Evolutionary conservation across 2,329 filamentous ascomycete genomes (phyloP).

Genomic region (Paecilomyces sp.): DNA sequence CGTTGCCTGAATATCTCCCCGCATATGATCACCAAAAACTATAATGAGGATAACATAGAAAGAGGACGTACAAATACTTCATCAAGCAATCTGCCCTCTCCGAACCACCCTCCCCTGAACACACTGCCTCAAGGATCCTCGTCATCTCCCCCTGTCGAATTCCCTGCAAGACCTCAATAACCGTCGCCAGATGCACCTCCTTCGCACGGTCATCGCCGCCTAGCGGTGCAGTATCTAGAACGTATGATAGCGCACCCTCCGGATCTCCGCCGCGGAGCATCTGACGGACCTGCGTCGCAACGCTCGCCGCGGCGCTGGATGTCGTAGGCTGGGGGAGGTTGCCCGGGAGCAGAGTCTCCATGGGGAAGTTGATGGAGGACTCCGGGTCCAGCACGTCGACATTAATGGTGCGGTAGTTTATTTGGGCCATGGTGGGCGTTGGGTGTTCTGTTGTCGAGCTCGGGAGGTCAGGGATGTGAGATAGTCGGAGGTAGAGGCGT

Average conservation of each 20-base stretch:
- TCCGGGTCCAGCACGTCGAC: constrained; percentile 87
- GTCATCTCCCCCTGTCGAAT: constrained; percentile 97
- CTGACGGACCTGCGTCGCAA: constrained; percentile 78
- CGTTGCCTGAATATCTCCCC: background rate
- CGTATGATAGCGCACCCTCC: constrained; percentile 77
- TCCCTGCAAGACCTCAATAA: constrained; percentile 88
- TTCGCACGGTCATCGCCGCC: constrained; percentile 47
- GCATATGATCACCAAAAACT: background rate
- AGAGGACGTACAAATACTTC: constrained; percentile 81
- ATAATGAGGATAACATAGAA: background rate
- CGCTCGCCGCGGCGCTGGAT: constrained; percentile 69
- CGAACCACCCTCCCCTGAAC: constrained; percentile 67
- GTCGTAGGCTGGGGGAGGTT: constrained; percentile 60
- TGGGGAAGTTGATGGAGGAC: constrained; percentile 85
- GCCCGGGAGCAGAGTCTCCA: constrained; percentile 71
- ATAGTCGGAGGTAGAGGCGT: background rate
- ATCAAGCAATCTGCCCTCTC: constrained; percentile 89
- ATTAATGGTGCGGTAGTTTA: constrained; percentile 83
- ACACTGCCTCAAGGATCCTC: constrained; percentile 74
- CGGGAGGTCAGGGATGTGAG: background rate
- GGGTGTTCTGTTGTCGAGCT: background rate
- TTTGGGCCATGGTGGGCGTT: constrained; percentile 29
- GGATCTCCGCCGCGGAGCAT: constrained; percentile 78
- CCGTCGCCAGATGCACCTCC: constrained; percentile 79
- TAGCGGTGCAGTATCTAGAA: constrained; percentile 77